Base-by-base conservation (phyloP, 768 basidiomycete genomes). In the Termitomyces sp. region DNA sequence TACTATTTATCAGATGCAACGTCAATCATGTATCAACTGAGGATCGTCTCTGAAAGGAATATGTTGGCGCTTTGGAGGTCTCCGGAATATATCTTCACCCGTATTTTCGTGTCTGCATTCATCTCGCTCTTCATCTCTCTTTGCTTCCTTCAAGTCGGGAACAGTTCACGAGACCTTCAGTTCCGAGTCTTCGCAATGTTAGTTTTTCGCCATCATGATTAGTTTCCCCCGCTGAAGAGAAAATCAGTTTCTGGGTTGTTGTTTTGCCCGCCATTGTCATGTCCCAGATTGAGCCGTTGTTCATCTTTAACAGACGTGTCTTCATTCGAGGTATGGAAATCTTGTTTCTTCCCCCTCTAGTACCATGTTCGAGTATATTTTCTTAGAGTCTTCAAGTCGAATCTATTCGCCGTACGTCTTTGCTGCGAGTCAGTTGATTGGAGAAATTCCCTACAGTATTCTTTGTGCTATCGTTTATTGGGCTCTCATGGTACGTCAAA, bases 361-460 rank as follows among this genome's bases (percentile, higher is more conserved):
- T 51, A 24, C 38, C n/a, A 2, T 18, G 24, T 38, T 33, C 28
- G 33, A 36, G 10, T 35, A 46, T 14, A 42, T 53, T 2, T 12
- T 12, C 51, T 8, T 65, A 77, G 92, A 94, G 73, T 80, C 89
- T 0, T 89, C 87, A 2, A 90, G 88, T 72, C 83, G 88, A 59
- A 94, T 94, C 66, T 94, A 94, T 71, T 89, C 87, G 0, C 86
- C 90, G 0, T 86, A 85, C 57, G 90, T 92, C 22, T 95, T 95
- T 67, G 88, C 92, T 32, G 79, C 91, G 35, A 84, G 86, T 2
- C 93, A 94, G 66, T 76, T 94, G 26, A 67, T 90, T 14, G 86
- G 91, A 44, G 92, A 96, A 70, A 79, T 90, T 56, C 93, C 92
- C 0, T 89, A 87, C 70, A 86, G 81, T 49, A 67, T 88, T 33